Conservation (phyloP, 441 rosid genomes). For the Jatropha podagrica region DNA sequence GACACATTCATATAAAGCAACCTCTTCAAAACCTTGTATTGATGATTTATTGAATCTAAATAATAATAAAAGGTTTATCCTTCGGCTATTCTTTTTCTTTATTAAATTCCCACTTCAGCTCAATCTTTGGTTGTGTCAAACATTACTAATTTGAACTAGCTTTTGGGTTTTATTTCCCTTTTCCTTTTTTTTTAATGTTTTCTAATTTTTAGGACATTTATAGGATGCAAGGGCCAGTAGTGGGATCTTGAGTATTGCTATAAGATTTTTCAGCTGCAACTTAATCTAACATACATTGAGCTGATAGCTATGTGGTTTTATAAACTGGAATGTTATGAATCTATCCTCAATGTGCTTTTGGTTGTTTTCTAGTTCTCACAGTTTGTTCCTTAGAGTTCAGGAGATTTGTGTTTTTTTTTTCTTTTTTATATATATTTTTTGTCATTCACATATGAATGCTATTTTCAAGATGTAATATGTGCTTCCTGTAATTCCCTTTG, state of each 20-base stretch:
- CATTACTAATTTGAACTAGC: not conserved
- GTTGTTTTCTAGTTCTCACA: too few relatives aligned
- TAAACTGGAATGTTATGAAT: too few relatives aligned
- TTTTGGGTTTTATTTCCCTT: not conserved
- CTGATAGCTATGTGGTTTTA: not conserved
- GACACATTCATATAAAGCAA: too few relatives aligned
- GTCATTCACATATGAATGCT: not conserved
- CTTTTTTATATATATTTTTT: not conserved
- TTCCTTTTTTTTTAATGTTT: not conserved
- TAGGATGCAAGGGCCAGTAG: not conserved
- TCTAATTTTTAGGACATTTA: not conserved
- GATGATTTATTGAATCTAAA: not conserved
- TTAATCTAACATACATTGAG: not conserved
- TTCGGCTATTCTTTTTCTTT: not conserved
- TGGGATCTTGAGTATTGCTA: not conserved
- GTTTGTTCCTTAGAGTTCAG: too few relatives aligned
- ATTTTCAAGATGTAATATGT: not conserved
- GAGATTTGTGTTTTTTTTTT: too few relatives aligned
- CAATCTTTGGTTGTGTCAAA: not conserved
- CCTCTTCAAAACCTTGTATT: too few relatives aligned
- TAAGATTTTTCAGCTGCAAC: not conserved
- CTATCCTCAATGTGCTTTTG: not conserved
- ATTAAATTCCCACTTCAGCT: not conserved
- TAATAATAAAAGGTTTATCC: not conserved
- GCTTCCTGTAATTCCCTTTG: not conserved